These are phyloP conservation scores for Yamadazyma ubonensis DNA, from an alignment of 805 yeast species.

Conservation along the genomic window DNA sequence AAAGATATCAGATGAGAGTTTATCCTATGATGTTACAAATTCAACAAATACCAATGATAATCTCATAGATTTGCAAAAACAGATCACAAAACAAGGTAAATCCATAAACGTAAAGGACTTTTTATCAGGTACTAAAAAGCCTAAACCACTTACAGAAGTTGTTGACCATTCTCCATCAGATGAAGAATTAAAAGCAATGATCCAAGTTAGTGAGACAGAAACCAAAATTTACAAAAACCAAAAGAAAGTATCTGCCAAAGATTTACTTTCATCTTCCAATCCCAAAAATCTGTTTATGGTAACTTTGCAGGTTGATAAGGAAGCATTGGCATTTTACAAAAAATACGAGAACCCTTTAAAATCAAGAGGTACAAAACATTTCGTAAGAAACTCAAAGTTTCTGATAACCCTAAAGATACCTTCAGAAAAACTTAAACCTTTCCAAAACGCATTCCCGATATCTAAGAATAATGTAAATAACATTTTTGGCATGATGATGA, in stretches of 20 bases:
- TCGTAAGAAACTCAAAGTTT: conserved; percentile 1
- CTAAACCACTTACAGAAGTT: conserved; percentile 8
- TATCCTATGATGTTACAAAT: too few relatives aligned
- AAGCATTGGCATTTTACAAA: conserved; percentile 25
- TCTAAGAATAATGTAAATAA: conserved; percentile 16
- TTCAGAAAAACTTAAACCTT: conserved; percentile 3
- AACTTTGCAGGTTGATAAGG: conserved; percentile 25
- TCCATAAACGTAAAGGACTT: conserved; percentile 12
- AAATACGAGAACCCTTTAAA: conserved; percentile 28
- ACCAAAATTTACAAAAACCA: conserved; percentile 19
- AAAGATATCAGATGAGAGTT: too few relatives aligned
- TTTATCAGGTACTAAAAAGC: conserved; percentile 5
- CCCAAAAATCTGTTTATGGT: conserved; percentile 14
- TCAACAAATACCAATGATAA: not conserved
- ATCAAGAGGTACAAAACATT: conserved; percentile 23
- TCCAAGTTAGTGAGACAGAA: conserved; percentile 17
- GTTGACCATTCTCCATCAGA: too few relatives aligned
- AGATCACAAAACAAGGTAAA: conserved; percentile 8
- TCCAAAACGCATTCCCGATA: not conserved
- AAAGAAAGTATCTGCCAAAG: conserved; percentile 32
- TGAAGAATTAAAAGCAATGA: too few relatives aligned
- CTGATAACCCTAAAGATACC: conserved; percentile 9
- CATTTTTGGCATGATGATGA: conserved; percentile 42
- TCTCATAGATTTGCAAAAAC: conserved; percentile 6
- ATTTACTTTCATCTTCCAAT: conserved; percentile 48